phyloP scores from a whole-genome alignment of 352 stramenopile species.

The Globisporangium paroecandrum region DNA sequence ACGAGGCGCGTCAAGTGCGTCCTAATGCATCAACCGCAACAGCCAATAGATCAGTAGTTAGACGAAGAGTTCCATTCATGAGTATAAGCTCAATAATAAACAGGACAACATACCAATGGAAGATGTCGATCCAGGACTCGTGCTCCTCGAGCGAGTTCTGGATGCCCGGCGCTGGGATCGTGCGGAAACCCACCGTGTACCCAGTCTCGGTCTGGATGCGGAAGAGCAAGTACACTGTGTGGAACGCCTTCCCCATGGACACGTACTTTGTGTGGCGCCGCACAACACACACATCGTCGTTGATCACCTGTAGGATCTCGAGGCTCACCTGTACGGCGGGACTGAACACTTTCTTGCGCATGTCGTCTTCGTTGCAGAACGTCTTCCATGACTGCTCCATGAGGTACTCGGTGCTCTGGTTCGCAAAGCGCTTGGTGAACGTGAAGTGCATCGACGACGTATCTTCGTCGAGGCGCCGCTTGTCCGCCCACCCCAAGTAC shows the following conservation, averaged over 20 bases:
- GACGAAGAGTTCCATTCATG: neutral
- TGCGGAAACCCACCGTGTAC: constrained; percentile 67
- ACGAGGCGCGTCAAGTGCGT: constrained; percentile 31
- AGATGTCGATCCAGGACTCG: constrained; percentile 62
- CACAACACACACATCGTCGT: constrained; percentile 48
- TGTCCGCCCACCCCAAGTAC: constrained; percentile 62
- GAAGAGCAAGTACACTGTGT: constrained; percentile 73
- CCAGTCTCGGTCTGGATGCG: constrained; percentile 46
- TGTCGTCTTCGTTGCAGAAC: constrained; percentile 43
- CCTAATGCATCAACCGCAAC: constrained; percentile 15
- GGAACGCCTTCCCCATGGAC: constrained; percentile 46
- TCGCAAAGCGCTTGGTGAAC: constrained; percentile 49
- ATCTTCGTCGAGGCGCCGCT: constrained; percentile 37
- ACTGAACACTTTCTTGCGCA: constrained; percentile 50
- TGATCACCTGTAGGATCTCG: constrained; percentile 46
- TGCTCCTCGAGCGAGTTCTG: constrained; percentile 42
- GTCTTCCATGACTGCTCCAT: constrained; percentile 50
- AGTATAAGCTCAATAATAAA: neutral
- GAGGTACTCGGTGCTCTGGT: constrained; percentile 30
- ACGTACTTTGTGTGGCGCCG: constrained; percentile 54
- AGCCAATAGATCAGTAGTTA: neutral
- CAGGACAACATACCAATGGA: constrained; percentile 42
- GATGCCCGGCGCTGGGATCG: constrained; percentile 47
- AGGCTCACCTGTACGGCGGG: constrained; percentile 40
- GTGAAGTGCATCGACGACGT: constrained; percentile 53